Conservation (phyloP, 2,329 filamentous ascomycete species). For the Aspergillus spinulosporus region DNA sequence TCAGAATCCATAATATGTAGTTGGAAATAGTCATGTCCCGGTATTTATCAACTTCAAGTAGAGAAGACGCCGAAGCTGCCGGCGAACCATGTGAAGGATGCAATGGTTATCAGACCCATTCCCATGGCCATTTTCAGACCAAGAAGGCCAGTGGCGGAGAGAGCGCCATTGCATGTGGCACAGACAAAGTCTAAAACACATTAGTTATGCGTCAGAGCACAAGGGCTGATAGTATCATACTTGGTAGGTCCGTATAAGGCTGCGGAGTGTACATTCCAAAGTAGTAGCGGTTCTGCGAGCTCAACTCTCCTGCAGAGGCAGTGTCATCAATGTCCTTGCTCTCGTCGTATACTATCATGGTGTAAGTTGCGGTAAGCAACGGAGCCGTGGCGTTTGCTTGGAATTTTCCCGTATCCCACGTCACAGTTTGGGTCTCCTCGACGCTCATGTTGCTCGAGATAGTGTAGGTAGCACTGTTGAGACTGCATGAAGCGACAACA, state of each 20-base stretch:
- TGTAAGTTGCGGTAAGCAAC: conserved; percentile 62
- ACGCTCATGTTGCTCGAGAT: conserved; percentile 61
- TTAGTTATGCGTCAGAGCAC: conserved; percentile 19
- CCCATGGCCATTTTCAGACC: conserved; percentile 57
- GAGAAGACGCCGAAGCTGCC: conserved; percentile 42
- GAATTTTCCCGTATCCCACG: conserved; percentile 63
- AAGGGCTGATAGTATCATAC: conserved; percentile 40
- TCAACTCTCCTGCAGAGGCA: conserved; percentile 57
- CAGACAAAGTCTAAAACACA: conserved; percentile 52
- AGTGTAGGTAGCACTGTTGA: conserved; percentile 62
- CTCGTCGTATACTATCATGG: conserved; percentile 63
- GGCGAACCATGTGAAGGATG: conserved; percentile 58
- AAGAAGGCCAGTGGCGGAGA: conserved; percentile 55
- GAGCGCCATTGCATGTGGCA: conserved; percentile 57
- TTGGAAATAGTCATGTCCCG: conserved; percentile 7
- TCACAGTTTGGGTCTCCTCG: conserved; percentile 51
- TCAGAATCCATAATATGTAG: conserved; percentile 18
- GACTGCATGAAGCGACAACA: conserved; percentile 61
- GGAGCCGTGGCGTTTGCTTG: conserved; percentile 51
- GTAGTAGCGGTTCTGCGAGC: conserved; percentile 51
- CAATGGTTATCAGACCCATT: conserved; percentile 57
- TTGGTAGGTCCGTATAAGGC: conserved; percentile 50
- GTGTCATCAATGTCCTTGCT: conserved; percentile 53
- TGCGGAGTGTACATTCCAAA: conserved; percentile 66
- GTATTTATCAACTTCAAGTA: conserved; percentile 18